Evolutionary conservation across 345 rosid species (phyloP), one percentile per base, ranked within the genome.

Genomic region (Dimocarpus longan): DNA sequence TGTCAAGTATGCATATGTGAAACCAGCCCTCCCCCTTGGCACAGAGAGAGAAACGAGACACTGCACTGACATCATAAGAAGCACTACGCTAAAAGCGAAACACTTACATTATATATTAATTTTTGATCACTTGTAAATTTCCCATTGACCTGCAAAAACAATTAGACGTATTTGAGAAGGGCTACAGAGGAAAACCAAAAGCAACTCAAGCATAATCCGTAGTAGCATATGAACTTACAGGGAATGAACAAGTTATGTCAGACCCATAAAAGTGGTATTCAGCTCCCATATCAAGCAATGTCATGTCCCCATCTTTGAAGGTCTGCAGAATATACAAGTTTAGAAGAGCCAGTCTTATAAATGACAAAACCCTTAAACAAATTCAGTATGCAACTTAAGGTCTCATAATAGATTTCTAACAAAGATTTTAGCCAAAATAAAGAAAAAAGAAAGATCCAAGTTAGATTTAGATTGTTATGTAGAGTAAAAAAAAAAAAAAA

Each of bases 211-310:
- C 57, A 42, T 16, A 75, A 64, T 9, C 68, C 19, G 1, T 46
- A 44, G 43, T 52, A 70, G 74, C 22, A 70, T 43, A 54, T 26
- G 56, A 80, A 81, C 97, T 88, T 80, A 95, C 98, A 42, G 98
- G 98, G 79, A 89, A 95, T 81, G 98, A 89, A 84, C 98, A 95
- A 16, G 98, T 93, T 84, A 93, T 95, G 82, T 93, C 98, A 85
- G 98, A 95, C 6, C 93, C 98, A 82, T 91, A 95, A 86, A 95
- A 95, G 78, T 86, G 87, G 84, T 91, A 91, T 82, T 95, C 98
- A 69, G 90, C 98, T 82, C 98, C 98, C 98, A 95, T 95, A 84
- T 95, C 98, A 81, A 95, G 90, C 87, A 95, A 89, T 74, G 98
- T 95, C 90, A 93, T 87, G 80, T 92, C 97, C 81, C 98, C 98